Percentiles rank a stretch among this genome's conserved stretches.
Conservation (phyloP, 2,329 filamentous ascomycete genomes). For the Fusarium secorum region DNA sequence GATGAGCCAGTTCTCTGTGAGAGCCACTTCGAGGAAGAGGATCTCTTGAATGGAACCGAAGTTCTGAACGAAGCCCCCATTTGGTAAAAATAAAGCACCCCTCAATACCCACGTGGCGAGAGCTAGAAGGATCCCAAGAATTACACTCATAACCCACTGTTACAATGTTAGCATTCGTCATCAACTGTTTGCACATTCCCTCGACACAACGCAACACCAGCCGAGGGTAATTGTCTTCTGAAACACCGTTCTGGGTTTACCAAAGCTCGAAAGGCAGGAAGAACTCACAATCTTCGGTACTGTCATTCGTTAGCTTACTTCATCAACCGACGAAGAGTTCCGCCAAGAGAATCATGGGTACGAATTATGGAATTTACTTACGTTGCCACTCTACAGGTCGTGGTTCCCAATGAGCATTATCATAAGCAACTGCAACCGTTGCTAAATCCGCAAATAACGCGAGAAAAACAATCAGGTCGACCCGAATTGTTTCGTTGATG, state of each 20-base stretch:
- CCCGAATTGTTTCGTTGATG: slow-evolving; percentile 25
- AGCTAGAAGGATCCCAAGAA: not conserved
- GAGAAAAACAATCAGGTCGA: slow-evolving; percentile 4
- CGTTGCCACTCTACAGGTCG: slow-evolving; percentile 4
- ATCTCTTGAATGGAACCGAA: slow-evolving; percentile 18
- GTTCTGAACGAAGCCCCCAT: slow-evolving; percentile 7
- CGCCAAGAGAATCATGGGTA: too few species aligned
- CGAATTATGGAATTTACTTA: too few species aligned
- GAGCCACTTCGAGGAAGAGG: slow-evolving; percentile 17
- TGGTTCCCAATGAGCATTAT: slow-evolving; percentile 25
- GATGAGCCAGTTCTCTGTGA: slow-evolving; percentile 30
- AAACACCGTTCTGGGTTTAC: not conserved
- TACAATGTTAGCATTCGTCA: accelerated
- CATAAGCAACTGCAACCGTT: slow-evolving; percentile 23
- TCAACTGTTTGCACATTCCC: not conserved
- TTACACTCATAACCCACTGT: slow-evolving; percentile 20
- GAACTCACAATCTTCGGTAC: not conserved
- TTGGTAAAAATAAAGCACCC: not conserved
- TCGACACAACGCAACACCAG: not conserved
- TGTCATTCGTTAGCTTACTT: not conserved
- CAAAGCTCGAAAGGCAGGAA: not conserved
- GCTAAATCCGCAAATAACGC: slow-evolving; percentile 11
- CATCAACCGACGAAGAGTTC: not conserved
- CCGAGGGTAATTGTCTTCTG: not conserved
- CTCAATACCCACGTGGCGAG: not conserved